Evolutionary conservation across 306 rosid genomes (phyloP).

Genomic region (Astragalus membranaceus): DNA sequence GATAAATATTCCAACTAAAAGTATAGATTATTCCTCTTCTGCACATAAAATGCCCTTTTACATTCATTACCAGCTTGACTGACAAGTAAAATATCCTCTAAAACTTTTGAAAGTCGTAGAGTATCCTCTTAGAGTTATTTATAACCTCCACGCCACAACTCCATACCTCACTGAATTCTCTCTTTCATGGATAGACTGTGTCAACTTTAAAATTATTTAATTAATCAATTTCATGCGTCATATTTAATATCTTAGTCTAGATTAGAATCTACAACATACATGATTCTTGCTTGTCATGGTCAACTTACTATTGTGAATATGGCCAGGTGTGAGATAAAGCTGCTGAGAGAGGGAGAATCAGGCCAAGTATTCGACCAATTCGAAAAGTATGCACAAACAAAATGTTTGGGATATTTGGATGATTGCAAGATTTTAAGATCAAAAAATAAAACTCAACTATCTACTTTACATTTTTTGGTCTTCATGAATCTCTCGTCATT

Average conservation of each 20-base stretch:
- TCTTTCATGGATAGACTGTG: neutral
- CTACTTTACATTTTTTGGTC: neutral
- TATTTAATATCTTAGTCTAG: neutral
- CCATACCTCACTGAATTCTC: neutral
- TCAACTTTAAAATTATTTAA: neutral
- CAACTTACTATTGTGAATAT: neutral
- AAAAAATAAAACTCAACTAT: neutral
- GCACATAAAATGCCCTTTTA: slow-evolving; percentile 10
- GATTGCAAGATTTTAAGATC: neutral
- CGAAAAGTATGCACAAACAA: neutral
- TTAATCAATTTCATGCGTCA: neutral
- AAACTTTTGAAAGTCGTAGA: neutral
- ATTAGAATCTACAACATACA: neutral
- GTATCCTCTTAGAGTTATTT: neutral
- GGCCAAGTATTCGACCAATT: neutral
- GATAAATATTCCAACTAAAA: neutral
- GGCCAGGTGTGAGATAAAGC: neutral
- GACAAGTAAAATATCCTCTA: neutral
- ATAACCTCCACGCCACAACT: neutral
- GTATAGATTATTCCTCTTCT: neutral
- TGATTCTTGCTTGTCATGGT: neutral
- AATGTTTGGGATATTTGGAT: neutral
- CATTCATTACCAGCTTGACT: neutral
- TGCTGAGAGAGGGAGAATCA: neutral
- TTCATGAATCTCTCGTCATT: neutral